These are phyloP conservation scores for Pulicaria dysenterica DNA, from an alignment of 129 eudicot species.

Conservation along the genomic window DNA sequence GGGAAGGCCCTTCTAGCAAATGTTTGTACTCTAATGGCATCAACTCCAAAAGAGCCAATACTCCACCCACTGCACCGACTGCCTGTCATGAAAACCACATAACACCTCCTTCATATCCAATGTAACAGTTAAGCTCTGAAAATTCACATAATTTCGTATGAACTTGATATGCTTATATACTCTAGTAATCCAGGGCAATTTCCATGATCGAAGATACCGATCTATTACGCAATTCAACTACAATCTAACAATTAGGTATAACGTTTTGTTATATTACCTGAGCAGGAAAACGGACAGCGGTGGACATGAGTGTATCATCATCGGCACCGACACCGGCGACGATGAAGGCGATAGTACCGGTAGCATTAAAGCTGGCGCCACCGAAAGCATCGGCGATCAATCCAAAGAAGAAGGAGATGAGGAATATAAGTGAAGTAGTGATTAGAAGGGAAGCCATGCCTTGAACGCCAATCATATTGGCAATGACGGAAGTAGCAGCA, in stretches of 20 bases:
- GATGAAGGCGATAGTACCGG: constrained; percentile 47
- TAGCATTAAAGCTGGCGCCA: constrained; percentile 69
- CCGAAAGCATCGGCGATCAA: constrained; percentile 46
- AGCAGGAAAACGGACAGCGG: constrained; percentile 64
- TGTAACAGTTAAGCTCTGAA: not conserved
- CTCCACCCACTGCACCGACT: constrained; percentile 80
- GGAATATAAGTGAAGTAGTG: constrained; percentile 45
- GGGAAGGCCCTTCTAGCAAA: constrained; percentile 70
- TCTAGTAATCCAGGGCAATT: not conserved
- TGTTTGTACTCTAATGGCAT: constrained; percentile 76
- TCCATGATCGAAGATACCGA: not conserved
- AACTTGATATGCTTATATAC: not conserved
- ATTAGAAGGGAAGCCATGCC: constrained; percentile 36
- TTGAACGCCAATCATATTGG: constrained; percentile 40
- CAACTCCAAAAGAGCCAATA: constrained; percentile 58
- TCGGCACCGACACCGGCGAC: constrained; percentile 50
- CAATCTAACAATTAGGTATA: not conserved
- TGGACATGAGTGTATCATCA: constrained; percentile 43
- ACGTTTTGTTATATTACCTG: constrained; percentile 36
- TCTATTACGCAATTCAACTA: not conserved
- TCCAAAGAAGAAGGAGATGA: constrained; percentile 40
- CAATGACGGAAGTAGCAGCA: constrained; percentile 39
- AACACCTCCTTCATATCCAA: not conserved
- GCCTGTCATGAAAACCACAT: constrained; percentile 47
- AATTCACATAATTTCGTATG: constrained; percentile 2